Percentiles rank a stretch among this genome's conserved stretches.
Conservation (phyloP, 2,329 filamentous ascomycete genomes). For the Diplodia corticola region DNA sequence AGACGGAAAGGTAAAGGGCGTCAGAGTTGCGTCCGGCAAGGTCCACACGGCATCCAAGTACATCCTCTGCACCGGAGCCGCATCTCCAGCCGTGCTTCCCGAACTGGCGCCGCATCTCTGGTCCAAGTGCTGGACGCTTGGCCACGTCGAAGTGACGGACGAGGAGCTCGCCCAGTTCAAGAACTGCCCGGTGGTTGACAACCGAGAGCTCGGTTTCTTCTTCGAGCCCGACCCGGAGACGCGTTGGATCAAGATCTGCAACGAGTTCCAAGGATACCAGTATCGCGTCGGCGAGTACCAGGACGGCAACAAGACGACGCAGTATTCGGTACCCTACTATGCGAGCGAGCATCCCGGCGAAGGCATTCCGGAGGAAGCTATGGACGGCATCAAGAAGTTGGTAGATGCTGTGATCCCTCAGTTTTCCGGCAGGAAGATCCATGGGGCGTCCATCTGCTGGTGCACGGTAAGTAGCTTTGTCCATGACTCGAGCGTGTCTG, state of each 20-base stretch:
- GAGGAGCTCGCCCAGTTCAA: constrained; percentile 32
- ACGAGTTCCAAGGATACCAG: constrained; percentile 23
- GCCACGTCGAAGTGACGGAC: constrained; percentile 32
- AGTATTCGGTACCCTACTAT: constrained; percentile 20
- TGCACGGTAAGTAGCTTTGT: constrained; percentile 19
- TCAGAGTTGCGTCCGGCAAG: constrained; percentile 23
- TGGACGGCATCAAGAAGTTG: constrained; percentile 36
- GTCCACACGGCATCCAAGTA: constrained; percentile 25
- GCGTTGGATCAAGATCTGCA: constrained; percentile 20
- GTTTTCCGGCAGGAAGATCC: constrained; percentile 35
- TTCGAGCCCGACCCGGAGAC: constrained; percentile 20
- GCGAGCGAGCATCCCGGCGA: constrained; percentile 23
- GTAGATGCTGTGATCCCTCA: constrained; percentile 48
- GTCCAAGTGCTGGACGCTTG: constrained; percentile 30
- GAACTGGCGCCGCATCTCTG: constrained; percentile 29
- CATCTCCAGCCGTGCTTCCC: constrained; percentile 24
- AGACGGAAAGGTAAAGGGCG: constrained; percentile 19
- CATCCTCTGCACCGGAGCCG: constrained; percentile 26
- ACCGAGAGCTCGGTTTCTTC: constrained; percentile 29
- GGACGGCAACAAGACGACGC: not conserved
- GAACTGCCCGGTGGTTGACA: constrained; percentile 30
- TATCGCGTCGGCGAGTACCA: not conserved
- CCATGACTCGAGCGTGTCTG: too few relatives aligned
- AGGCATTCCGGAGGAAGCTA: constrained; percentile 32
- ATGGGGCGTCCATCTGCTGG: constrained; percentile 24